Evolutionary conservation across 768 basidiomycete genomes (phyloP).

Genomic region (Auricularia heimuer): DNA sequence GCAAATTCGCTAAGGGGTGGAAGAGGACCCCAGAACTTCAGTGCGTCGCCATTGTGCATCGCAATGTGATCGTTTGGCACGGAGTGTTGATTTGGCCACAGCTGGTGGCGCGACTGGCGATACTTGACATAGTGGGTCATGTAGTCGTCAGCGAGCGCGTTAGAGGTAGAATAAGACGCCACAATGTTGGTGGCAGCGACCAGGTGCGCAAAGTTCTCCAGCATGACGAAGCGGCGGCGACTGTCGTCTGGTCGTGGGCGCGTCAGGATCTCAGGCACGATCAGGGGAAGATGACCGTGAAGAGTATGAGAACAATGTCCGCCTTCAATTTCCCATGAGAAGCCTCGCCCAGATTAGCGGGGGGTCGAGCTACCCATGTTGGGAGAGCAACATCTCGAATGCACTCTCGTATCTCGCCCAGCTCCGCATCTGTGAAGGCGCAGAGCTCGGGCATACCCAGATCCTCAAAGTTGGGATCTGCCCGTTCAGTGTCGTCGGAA

Average conservation of each 20-base stretch:
- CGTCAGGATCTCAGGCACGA: constrained; percentile 22
- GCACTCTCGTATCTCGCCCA: constrained; percentile 9
- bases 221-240: constrained; percentile 10
- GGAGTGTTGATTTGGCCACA: not conserved
- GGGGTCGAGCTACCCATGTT: not conserved
- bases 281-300: constrained; percentile 20
- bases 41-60: not conserved
- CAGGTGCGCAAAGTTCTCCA: not conserved
- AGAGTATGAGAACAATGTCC: constrained; percentile 14
- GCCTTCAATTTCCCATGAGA: not conserved
- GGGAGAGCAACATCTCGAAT: constrained; percentile 10
- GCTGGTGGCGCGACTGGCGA: not conserved
- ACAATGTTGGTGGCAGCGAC: not conserved
- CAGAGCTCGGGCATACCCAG: not conserved
- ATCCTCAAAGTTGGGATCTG: not conserved
- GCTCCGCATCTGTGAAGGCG: not conserved
- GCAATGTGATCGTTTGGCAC: not conserved
- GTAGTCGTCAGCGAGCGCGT: not conserved
- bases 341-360: not conserved
- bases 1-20: not conserved
- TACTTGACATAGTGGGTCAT: not conserved
- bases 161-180: not conserved
- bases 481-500: not conserved
- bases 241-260: constrained; percentile 7
- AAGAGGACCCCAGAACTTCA: not conserved